Conservation (phyloP, 2,329 filamentous ascomycete species). For the Fusarium secorum region DNA sequence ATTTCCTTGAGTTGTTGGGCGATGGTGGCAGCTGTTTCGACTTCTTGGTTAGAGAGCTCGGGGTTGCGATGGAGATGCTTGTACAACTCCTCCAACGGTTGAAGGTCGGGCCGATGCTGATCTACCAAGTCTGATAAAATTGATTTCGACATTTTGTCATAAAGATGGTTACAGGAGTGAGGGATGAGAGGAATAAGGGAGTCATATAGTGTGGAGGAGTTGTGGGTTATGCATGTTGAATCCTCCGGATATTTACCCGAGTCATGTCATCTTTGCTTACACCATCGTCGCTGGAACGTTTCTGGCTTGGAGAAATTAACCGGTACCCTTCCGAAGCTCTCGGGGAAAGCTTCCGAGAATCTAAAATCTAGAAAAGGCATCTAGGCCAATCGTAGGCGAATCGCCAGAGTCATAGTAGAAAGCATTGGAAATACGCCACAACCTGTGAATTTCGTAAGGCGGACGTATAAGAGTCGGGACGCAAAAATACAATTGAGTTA, state of each 20-base stretch:
- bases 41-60: slow-evolving; percentile 66
- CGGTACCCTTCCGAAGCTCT: neutral
- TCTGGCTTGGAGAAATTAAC: no score
- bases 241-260: slow-evolving; percentile 1
- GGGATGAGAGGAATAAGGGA: rapidly evolving
- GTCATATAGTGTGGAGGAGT: neutral
- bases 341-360: neutral
- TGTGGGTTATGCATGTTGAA: neutral
- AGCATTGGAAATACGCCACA: neutral
- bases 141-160: neutral
- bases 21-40: slow-evolving; percentile 58
- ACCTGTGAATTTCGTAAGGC: no score
- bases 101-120: slow-evolving; percentile 3
- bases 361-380: rapidly evolving
- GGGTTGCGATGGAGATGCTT: slow-evolving; percentile 66
- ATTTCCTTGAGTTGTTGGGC: slow-evolving; percentile 48
- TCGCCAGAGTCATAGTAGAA: rapidly evolving
- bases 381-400: no score
- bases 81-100: slow-evolving; percentile 49
- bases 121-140: neutral
- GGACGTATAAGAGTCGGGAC: rapidly evolving
- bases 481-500: rapidly evolving
- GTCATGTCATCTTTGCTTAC: neutral
- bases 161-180: rapidly evolving
- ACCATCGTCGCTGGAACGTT: neutral